These are phyloP conservation scores for Aspergillus pseudoglaucus DNA, from an alignment of 2,329 filamentous ascomycete species.

Conservation along the genomic window DNA sequence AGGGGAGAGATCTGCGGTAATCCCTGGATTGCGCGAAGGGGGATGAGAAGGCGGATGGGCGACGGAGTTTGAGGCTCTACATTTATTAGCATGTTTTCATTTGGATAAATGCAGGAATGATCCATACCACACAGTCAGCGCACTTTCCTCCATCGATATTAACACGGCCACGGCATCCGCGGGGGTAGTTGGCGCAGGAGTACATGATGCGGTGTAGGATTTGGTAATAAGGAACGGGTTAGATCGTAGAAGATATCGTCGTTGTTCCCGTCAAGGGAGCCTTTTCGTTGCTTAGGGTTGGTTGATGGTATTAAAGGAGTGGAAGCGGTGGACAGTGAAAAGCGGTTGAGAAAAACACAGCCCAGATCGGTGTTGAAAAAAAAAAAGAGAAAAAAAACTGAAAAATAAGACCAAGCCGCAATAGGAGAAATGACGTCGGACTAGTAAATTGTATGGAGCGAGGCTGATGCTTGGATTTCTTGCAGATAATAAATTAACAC, in stretches of 20 bases:
- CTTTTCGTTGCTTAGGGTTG: constrained; percentile 1
- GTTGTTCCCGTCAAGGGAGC: constrained; percentile 1
- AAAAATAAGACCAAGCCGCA: neutral
- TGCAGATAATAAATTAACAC: too few species aligned
- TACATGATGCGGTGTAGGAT: constrained; percentile 29
- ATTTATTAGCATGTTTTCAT: neutral
- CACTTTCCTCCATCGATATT: constrained; percentile 39
- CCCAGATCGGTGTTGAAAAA: neutral
- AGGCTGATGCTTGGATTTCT: too few species aligned
- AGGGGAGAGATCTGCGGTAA: constrained; percentile 29
- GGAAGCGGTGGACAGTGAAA: neutral
- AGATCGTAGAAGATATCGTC: neutral
- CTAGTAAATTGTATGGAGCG: neutral
- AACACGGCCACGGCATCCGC: constrained; percentile 42
- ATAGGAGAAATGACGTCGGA: neutral
- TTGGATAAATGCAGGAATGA: constrained; percentile 3
- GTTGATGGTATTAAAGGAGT: neutral
- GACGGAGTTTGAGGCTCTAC: constrained; percentile 33
- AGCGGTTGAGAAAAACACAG: neutral
- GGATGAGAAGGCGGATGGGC: constrained; percentile 30
- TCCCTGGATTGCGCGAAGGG: constrained; percentile 37
- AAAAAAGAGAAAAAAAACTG: neutral
- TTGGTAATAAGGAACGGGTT: neutral
- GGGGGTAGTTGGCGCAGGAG: constrained; percentile 43
- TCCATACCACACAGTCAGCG: constrained; percentile 38